Conservation (phyloP, 768 basidiomycete genomes). For the Pleurotus ostreatus region DNA sequence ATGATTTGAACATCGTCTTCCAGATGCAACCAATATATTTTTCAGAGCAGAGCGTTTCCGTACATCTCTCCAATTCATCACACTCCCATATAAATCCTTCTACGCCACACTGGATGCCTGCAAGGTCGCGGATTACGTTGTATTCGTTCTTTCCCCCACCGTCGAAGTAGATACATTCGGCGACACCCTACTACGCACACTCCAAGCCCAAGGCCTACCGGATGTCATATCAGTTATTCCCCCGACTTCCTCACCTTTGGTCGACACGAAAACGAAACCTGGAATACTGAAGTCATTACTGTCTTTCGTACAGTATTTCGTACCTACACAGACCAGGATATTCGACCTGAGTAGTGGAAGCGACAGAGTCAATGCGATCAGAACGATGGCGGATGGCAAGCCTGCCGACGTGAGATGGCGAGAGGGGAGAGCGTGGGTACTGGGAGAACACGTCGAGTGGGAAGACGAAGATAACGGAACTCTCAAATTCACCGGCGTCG, state of each 20-base stretch:
- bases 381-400: conserved; percentile 80
- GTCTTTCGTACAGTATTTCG: conserved; percentile 94
- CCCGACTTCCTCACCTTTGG: conserved; percentile 32
- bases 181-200: conserved; percentile 79
- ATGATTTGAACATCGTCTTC: background rate
- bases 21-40: background rate
- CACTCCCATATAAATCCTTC: conserved; percentile 64
- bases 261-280: conserved; percentile 60
- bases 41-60: conserved; percentile 83
- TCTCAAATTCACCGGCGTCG: conserved; percentile 76
- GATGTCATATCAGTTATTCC: conserved; percentile 75
- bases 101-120: conserved; percentile 82
- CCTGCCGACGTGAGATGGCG: conserved; percentile 81
- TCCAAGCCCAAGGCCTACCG: conserved; percentile 90
- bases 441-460: conserved; percentile 62
- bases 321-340: conserved; percentile 73
- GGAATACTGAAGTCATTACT: conserved; percentile 82
- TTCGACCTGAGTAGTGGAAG: conserved; percentile 64
- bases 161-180: conserved; percentile 84
- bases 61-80: conserved; percentile 85
- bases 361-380: conserved; percentile 68
- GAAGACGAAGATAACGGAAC: conserved; percentile 40
- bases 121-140: conserved; percentile 86
- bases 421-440: conserved; percentile 71
- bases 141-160: conserved; percentile 76